Percentiles rank a stretch among this genome's conserved stretches.
Evolutionary conservation across 768 basidiomycete species (phyloP).

Genomic region (Fibroporia radiculosa): DNA sequence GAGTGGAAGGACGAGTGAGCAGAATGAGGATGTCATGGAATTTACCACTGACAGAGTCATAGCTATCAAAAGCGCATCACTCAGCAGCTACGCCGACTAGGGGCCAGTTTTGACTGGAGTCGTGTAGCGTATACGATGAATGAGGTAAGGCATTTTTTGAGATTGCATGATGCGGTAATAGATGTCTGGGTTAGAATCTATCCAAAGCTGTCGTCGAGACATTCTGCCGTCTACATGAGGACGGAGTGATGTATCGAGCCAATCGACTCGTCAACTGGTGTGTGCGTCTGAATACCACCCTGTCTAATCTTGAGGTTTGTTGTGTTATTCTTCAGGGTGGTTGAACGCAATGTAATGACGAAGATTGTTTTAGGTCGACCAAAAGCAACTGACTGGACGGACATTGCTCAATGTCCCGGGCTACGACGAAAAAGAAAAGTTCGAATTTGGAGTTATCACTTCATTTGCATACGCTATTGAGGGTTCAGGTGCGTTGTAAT

Average conservation of each 20-base stretch:
- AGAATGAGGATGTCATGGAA: background rate
- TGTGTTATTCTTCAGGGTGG: background rate
- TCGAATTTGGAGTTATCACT: constrained; percentile 94
- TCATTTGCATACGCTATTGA: constrained; percentile 95
- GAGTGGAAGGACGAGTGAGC: constrained; percentile 95
- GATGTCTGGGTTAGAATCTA: constrained; percentile 36
- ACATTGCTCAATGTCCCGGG: constrained; percentile 88
- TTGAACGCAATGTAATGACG: background rate
- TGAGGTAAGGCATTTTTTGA: constrained; percentile 40
- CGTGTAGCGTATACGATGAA: constrained; percentile 95
- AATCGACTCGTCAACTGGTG: constrained; percentile 99
- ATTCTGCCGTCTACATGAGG: constrained; percentile 87
- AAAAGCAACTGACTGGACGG: constrained; percentile 78
- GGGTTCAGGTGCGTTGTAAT: constrained; percentile 66
- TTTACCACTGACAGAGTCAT: background rate
- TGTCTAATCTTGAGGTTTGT: constrained; percentile 93
- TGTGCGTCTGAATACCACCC: constrained; percentile 87
- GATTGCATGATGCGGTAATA: background rate
- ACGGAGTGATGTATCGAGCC: constrained; percentile 88
- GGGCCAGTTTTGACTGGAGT: constrained; percentile 93
- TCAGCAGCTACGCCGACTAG: constrained; percentile 78
- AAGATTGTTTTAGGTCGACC: constrained; percentile 61
- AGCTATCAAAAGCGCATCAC: constrained; percentile 95
- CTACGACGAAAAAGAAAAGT: constrained; percentile 90
- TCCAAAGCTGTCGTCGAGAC: constrained; percentile 87